Base-by-base conservation (phyloP, 345 rosid species). In the Hirschfeldia incana region DNA sequence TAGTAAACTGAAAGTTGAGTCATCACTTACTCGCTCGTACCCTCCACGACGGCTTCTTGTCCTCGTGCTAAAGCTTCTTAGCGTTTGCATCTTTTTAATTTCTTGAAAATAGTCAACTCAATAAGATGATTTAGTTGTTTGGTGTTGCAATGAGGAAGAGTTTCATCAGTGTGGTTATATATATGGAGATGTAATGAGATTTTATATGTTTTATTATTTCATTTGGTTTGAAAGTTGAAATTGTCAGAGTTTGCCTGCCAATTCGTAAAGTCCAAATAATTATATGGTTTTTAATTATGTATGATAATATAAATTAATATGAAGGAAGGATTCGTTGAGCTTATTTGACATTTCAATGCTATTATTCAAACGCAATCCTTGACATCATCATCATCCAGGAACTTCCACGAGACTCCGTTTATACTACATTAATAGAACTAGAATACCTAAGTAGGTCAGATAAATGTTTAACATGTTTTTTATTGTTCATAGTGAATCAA, bases 31-130 rank as follows among this genome's bases (percentile, higher is more conserved):
- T 67, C 81, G 79, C 53, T 90, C 90, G 36, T 92, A 92, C 2
- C 86, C 82, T 37, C 86, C 81, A 62, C 69, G 61, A 36, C 64
- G 77, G 73, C 78, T 78, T 81, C 85, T 78, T 29, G 86, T 81
- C n/a, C 88, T 83, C 10, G 88, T 85, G 79, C 89, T 91, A 51
- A 88, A 71, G 51, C 91, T 87, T 86, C 94, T 84, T 21, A 89
- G 69, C 94, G 90, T 87, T 79, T 78, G 69, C 81, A 75, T 76
- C 17, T 8, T 2, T 66, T 66, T 72, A 15, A 5, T 36, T 10
- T 61, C 5, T 42, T 63, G 16, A 28, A 33, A 28, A 13, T 27
- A 51, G 42, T 60, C 5, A 61, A 61, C 27, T 46, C 2, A 51
- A 74, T 33, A 1, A 62, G 59, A 70, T 64, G 42, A 3, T 34